Evolutionary conservation across 768 basidiomycete genomes (phyloP), one percentile per base, ranked within the genome.

Genomic region (Russula emetica): DNA sequence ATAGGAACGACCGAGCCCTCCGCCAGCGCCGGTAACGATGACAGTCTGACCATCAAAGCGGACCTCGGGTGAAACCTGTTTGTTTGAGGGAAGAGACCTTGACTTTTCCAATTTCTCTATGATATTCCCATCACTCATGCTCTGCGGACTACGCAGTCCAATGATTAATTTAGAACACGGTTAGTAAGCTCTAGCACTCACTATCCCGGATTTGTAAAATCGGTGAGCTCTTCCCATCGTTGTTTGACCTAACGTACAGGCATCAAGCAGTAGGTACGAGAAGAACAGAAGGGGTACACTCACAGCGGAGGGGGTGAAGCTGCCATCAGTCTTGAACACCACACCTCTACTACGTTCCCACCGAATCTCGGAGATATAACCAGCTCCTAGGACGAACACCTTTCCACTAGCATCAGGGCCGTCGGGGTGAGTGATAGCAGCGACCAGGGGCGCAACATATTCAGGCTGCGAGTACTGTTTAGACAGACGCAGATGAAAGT

Each of bases 281-380:
- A 14, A 24, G 47, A 14, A 20, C 1, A 26, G 7, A 8, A 38
- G 28, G 20, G 5, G n/a, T 53, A 24, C 30, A 18, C 30, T 63
- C 71, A 92, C 95, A 59, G 97, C 96, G 30, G 93, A 94, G 13
- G 96, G 97, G 0, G 97, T 98, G 74, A 97, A 98, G 36, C 82
- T 85, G 13, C 81, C 79, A 70, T 99, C 94, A 11, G 93, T 88
- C 78, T 86, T 94, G 84, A 95, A 97, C 49, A 96, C 78, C 10
- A 82, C 79, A 58, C 96, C 97, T 67, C 86, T 83, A 73, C 89
- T 90, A 61, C 94, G 83, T 75, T 98, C 92, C 92, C 94, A 98
- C 61, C 97, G 83, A 61, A 98, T 81, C 74, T 97, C 92, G 10
- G 92, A 90, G 59, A 93, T 78, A 72, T 87, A 98, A 4, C 95